Evolutionary conservation across 139 green algal genomes (phyloP).

Genomic region (Haematococcus lacustris): DNA sequence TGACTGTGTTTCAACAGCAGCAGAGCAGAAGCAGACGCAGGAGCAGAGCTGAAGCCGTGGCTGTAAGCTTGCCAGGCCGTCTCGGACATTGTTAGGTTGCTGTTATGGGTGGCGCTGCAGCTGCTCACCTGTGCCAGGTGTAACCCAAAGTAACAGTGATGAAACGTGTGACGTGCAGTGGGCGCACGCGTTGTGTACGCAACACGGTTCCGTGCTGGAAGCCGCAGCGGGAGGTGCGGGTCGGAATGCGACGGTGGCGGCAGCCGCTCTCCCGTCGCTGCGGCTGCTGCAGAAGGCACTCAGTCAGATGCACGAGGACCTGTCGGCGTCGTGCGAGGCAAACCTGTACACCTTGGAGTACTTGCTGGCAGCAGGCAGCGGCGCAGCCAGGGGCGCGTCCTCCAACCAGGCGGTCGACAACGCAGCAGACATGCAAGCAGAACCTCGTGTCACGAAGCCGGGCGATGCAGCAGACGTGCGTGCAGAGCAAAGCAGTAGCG

Average conservation of each 20-base stretch:
- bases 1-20: background rate
- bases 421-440: background rate
- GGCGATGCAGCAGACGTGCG: background rate
- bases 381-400: background rate
- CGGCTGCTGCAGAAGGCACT: slow-evolving; percentile 60
- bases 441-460: background rate
- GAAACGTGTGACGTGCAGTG: slow-evolving; percentile 28
- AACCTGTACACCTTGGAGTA: slow-evolving; percentile 81
- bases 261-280: slow-evolving; percentile 34
- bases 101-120: background rate
- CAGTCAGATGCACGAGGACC: slow-evolving; percentile 50
- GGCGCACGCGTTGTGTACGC: slow-evolving; percentile 38
- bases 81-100: background rate
- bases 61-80: background rate
- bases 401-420: background rate
- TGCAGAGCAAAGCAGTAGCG: no score
- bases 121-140: background rate
- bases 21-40: background rate
- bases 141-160: background rate
- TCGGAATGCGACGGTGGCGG: slow-evolving; percentile 12
- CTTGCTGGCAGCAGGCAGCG: slow-evolving; percentile 21
- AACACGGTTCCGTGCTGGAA: slow-evolving; percentile 50
- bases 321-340: slow-evolving; percentile 48
- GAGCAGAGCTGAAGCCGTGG: background rate
- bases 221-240: slow-evolving; percentile 5